Evolutionary conservation across 805 yeast genomes (phyloP), one percentile per base, ranked within the genome.

Genomic region (Saccharomycopsis fibuligera): DNA sequence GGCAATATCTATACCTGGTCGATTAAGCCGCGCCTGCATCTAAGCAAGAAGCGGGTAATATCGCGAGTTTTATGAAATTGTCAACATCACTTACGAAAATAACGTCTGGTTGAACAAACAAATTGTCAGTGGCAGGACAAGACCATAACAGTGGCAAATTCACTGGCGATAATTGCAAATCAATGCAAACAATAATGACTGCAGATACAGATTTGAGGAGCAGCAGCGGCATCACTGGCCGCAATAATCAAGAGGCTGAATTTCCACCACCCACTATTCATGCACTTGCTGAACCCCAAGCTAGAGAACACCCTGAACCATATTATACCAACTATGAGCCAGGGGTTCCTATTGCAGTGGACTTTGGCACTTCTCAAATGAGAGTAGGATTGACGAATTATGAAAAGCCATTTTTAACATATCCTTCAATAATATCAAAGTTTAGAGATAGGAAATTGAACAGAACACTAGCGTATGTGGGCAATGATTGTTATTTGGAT

Each of bases 331-430:
- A 70, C 43, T 83, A 83, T 66, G 59, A 65, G 35, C 43, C 67
- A 1, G 78, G 78, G 2, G 71, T 73, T 1, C 97, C 99, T 2
- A 85, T 93, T 47, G 96, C 91, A 12, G 70, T 93, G 8, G 99
- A 93, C 66, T 70, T 93, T 47, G 99, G 98, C 1, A 67, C 87
- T 5, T 71, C 77, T 41, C 62, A 68, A 23, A 66, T 79, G 38
- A 73, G 84, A 57, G 72, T 79, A 1, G 95, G 95, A 0, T 66
- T 79, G 48, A 71, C 81, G 14, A 73, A 69, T 41, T 46, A 64
- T 1, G 14, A 53, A 3, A 49, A 62, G 48, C 83, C 90, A n/a
- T 64, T 77, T n/a, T 73, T 81, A 55, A 72, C 72, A 22, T 87
- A 86, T 56, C 84, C 95, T 1, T 73, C 84, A 0, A 63, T 81